Conservation (phyloP, 2,329 filamentous ascomycete species). For the Neopestalotiopsis sp. region DNA sequence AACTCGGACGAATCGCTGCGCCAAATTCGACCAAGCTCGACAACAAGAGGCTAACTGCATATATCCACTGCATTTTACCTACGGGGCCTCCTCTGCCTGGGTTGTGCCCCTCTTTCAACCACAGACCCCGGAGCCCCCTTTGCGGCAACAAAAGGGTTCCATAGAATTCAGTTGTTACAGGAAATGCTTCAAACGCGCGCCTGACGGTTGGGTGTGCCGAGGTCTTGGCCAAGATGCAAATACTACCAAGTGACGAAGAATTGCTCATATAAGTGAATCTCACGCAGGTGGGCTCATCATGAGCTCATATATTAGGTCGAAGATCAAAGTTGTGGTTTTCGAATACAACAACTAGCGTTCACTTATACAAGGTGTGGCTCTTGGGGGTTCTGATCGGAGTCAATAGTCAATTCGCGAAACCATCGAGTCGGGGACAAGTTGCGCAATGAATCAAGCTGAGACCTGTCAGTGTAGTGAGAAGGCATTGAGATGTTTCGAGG, state of each 20-base stretch:
- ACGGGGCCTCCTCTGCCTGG: neutral
- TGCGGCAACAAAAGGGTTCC: constrained; percentile 24
- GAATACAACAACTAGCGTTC: neutral
- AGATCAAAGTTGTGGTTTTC: neutral
- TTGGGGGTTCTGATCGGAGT: neutral
- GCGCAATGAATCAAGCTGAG: neutral
- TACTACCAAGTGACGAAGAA: neutral
- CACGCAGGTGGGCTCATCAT: neutral
- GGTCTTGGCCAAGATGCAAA: neutral
- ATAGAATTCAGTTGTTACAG: constrained; percentile 27
- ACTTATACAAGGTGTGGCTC: neutral
- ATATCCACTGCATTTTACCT: neutral
- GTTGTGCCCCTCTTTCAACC: constrained; percentile 7
- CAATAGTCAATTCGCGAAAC: neutral
- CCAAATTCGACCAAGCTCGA: neutral
- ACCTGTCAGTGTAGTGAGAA: neutral
- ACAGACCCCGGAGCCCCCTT: constrained; percentile 17
- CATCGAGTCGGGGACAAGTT: neutral
- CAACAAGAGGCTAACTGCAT: neutral
- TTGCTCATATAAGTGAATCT: neutral
- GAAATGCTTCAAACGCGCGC: constrained; percentile 28
- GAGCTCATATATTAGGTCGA: neutral
- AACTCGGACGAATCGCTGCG: constrained; percentile 7
- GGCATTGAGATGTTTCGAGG: neutral
- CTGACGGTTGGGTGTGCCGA: constrained; percentile 7